These are phyloP conservation scores for Asterochloris sp. DNA, from an alignment of 139 green algal species.

Conservation along the genomic window DNA sequence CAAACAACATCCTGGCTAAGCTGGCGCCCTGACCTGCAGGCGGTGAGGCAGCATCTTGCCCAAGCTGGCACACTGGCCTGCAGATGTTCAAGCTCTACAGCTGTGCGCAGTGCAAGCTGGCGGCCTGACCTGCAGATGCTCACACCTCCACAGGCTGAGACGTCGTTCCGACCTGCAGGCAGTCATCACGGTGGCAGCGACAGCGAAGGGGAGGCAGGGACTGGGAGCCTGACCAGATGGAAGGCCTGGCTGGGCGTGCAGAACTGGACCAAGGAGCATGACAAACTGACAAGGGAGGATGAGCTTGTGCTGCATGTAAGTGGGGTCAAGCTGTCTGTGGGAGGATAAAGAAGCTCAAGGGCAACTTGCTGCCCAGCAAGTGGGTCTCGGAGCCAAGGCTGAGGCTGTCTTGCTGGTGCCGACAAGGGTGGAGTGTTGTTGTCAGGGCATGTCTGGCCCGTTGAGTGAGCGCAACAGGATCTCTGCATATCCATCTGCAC, in stretches of 20 bases:
- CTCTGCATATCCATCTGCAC: no score
- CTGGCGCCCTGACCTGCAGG: no score
- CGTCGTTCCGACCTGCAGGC: no score
- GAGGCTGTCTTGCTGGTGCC: neutral
- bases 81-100: no score
- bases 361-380: neutral
- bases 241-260: constrained; percentile 9
- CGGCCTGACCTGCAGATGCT: no score
- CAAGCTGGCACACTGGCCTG: no score
- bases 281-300: constrained; percentile 15
- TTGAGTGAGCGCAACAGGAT: neutral
- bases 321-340: neutral
- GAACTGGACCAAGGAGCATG: constrained; percentile 15
- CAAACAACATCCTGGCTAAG: no score
- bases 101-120: no score
- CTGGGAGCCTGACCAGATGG: constrained; percentile 10
- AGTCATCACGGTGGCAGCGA: no score
- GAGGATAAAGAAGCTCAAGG: neutral
- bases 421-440: neutral
- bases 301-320: constrained; percentile 15
- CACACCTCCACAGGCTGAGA: no score
- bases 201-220: neutral
- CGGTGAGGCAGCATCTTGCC: no score
- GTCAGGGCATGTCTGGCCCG: neutral
- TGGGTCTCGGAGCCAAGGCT: neutral